Conservation (phyloP, 192 early-diverging fungal genomes). For the Coemansia sp. region DNA sequence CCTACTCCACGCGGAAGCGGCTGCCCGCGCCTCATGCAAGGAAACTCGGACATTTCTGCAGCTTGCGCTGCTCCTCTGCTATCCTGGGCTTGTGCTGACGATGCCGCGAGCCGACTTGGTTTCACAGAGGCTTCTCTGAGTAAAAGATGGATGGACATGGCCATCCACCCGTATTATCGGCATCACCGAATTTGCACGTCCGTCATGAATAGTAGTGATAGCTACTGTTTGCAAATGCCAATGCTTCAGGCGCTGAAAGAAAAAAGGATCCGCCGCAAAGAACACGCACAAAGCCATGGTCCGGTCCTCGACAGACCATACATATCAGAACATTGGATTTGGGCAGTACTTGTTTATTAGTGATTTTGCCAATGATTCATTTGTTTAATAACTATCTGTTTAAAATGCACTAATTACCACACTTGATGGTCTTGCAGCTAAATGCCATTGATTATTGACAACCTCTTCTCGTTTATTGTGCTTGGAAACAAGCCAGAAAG, state of each 20-base stretch:
- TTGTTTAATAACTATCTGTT: background rate
- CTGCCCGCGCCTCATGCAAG: conserved; percentile 5
- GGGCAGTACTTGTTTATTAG: background rate
- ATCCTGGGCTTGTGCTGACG: background rate
- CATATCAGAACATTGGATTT: too few species aligned
- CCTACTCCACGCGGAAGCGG: background rate
- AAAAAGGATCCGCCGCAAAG: too few species aligned
- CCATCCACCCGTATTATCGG: too few species aligned
- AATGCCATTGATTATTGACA: background rate
- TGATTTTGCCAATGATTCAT: background rate
- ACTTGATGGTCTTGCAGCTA: background rate
- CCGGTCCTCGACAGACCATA: too few species aligned
- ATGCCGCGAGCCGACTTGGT: background rate
- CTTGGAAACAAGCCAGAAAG: too few species aligned
- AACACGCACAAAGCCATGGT: too few species aligned
- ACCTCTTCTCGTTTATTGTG: background rate
- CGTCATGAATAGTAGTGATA: too few species aligned
- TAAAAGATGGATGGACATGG: too few species aligned
- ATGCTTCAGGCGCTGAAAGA: too few species aligned
- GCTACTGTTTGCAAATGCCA: too few species aligned
- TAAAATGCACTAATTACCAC: background rate
- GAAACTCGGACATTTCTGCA: background rate
- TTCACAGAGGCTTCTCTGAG: too few species aligned
- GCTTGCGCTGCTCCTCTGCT: background rate
- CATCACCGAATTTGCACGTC: too few species aligned